Evolutionary conservation across 257 asterid genomes (phyloP).

Genomic region (Marsdenia floribunda): DNA sequence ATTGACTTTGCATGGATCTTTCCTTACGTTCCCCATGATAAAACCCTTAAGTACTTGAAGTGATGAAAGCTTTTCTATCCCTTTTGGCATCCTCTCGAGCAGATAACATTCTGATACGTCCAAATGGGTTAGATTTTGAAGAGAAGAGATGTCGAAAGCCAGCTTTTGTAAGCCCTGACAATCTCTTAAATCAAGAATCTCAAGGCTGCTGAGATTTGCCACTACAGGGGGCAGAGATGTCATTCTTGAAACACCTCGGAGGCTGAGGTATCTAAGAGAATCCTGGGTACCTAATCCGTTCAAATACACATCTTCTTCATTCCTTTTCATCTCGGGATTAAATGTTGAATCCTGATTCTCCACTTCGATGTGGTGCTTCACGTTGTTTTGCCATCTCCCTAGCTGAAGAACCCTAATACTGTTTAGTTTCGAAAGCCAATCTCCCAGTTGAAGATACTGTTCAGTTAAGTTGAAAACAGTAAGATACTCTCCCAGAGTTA

Average conservation of each 20-base stretch:
- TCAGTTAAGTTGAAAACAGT: not conserved
- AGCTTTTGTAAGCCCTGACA: slow-evolving; percentile 8
- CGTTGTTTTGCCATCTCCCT: slow-evolving; percentile 8
- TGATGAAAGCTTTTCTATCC: slow-evolving; percentile 8
- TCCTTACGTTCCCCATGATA: not conserved
- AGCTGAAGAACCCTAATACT: slow-evolving; percentile 9
- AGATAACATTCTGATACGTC: slow-evolving; percentile 14
- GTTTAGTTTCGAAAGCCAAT: not conserved
- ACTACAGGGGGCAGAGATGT: not conserved
- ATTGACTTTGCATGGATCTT: not conserved
- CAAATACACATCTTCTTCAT: slow-evolving; percentile 3
- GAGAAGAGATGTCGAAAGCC: slow-evolving; percentile 9
- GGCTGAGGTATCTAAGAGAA: slow-evolving; percentile 2
- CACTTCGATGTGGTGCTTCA: slow-evolving; percentile 14
- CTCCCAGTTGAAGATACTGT: not conserved
- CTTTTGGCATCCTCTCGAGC: slow-evolving; percentile 12
- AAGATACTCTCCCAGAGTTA: not conserved
- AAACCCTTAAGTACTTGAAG: slow-evolving; percentile 13
- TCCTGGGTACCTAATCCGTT: not conserved
- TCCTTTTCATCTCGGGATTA: not conserved
- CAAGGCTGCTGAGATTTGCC: slow-evolving; percentile 11
- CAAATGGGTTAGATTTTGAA: slow-evolving; percentile 9
- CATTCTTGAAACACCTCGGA: slow-evolving; percentile 10
- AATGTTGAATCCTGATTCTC: slow-evolving; percentile 7
- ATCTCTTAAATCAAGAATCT: slow-evolving; percentile 13